phyloP scores from a whole-genome alignment of 805 yeast genomes.

The Saccharomycopsis microspora region DNA sequence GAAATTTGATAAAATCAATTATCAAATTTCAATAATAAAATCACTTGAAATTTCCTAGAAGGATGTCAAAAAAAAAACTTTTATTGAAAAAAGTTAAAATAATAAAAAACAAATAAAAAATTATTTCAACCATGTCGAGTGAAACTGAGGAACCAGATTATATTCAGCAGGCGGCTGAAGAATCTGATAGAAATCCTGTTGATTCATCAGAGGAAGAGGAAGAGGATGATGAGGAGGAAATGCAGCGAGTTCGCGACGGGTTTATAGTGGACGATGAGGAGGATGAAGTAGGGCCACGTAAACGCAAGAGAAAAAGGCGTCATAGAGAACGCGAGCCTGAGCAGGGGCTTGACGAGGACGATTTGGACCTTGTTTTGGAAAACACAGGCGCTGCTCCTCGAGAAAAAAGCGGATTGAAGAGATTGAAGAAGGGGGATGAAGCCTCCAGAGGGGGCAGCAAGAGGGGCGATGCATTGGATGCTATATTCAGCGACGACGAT shows the following conservation, averaged over 20 bases:
- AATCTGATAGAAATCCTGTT: slow-evolving; percentile 13
- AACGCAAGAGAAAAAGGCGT: slow-evolving; percentile 25
- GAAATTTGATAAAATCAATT: no score
- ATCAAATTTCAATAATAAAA: no score
- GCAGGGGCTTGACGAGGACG: slow-evolving; percentile 87
- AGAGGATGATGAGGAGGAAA: slow-evolving; percentile 18
- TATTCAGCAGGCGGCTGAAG: slow-evolving; percentile 7
- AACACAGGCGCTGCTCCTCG: slow-evolving; percentile 59
- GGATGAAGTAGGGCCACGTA: slow-evolving; percentile 23
- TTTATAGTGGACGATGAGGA: slow-evolving; percentile 17
- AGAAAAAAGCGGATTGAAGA: slow-evolving; percentile 41
- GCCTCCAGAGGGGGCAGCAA: slow-evolving; percentile 22
- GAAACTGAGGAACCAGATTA: slow-evolving; percentile 1
- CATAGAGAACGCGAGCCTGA: slow-evolving; percentile 35
- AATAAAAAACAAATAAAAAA: no score
- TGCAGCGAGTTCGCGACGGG: slow-evolving; percentile 13
- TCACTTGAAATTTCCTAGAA: no score
- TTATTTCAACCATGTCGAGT: not conserved
- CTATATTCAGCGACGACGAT: slow-evolving; percentile 58
- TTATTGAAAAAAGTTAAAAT: no score
- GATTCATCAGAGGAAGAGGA: slow-evolving; percentile 17
- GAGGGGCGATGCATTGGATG: slow-evolving; percentile 36
- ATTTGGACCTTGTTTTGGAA: slow-evolving; percentile 82
- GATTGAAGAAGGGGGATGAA: slow-evolving; percentile 58
- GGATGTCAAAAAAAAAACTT: no score